phyloP scores from a whole-genome alignment of 2,329 filamentous ascomycete species.

The Ustulina deusta region DNA sequence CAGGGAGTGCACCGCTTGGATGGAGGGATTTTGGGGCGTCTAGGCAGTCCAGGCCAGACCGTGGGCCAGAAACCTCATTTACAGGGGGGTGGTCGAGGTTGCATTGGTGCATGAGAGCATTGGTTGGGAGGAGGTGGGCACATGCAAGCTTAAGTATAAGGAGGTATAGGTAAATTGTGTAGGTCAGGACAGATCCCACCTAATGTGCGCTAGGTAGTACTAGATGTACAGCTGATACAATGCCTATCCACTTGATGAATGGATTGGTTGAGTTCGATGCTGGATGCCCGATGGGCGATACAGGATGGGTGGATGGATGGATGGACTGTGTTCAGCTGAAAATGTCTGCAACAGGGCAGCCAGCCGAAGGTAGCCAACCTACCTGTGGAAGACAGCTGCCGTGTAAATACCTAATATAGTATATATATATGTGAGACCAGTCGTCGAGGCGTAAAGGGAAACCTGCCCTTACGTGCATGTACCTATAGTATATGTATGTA shows the following conservation, averaged over 20 bases:
- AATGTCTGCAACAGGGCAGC: not conserved
- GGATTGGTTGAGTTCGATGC: not conserved
- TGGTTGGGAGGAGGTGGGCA: slow-evolving; percentile 12
- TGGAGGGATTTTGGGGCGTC: not conserved
- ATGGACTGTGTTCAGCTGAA: slow-evolving; percentile 9
- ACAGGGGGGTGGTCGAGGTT: slow-evolving; percentile 13
- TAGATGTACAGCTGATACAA: not conserved
- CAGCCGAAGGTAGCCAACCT: not conserved
- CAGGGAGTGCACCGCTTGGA: not conserved
- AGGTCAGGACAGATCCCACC: too few relatives aligned
- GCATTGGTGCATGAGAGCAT: not conserved
- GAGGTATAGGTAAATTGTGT: not conserved
- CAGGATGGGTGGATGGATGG: not conserved
- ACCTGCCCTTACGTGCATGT: not conserved
- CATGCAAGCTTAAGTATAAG: slow-evolving; percentile 29
- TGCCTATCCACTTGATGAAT: not conserved
- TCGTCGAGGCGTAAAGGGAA: slow-evolving; percentile 7
- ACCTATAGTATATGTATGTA: not conserved
- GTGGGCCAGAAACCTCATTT: slow-evolving; percentile 4
- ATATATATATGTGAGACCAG: not conserved
- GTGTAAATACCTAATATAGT: not conserved
- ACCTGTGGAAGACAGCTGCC: not conserved
- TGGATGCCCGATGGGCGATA: not conserved
- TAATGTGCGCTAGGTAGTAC: not conserved
- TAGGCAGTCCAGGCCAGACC: slow-evolving; percentile 8